Conservation (phyloP, 1,284 basidiomycete genomes). For the Lentinula novae-zelandiae region DNA sequence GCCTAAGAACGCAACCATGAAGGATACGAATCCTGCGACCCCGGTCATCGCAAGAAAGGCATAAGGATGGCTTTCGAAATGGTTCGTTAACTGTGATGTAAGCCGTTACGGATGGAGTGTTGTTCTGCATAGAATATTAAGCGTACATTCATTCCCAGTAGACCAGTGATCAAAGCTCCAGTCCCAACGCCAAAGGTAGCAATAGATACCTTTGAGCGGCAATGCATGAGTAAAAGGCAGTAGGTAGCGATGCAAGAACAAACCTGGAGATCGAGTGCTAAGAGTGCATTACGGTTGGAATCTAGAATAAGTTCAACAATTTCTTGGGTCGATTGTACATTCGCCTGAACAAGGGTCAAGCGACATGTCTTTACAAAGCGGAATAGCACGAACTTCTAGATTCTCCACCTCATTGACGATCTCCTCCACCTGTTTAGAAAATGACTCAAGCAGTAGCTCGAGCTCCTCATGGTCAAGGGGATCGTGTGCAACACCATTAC, state of each 20-base stretch:
- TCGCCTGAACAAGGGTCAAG: conserved; percentile 49
- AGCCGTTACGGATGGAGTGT: conserved; percentile 9
- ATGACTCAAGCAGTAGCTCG: conserved; percentile 90
- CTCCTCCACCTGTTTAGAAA: conserved; percentile 94
- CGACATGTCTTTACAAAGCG: not conserved
- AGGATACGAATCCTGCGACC: conserved; percentile 47
- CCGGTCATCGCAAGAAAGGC: conserved; percentile 67
- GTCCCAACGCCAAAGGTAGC: conserved; percentile 88
- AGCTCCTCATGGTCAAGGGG: conserved; percentile 88
- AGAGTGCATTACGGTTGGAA: conserved; percentile 89
- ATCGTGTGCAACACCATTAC: conserved; percentile 50
- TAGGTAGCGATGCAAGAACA: conserved; percentile 7
- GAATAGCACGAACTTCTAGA: conserved; percentile 59
- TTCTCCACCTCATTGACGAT: conserved; percentile 91
- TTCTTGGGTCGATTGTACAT: conserved; percentile 95
- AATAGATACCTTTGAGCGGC: conserved; percentile 71
- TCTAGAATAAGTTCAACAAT: conserved; percentile 97
- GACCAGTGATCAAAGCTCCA: conserved; percentile 89
- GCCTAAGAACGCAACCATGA: conserved; percentile 56
- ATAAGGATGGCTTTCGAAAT: conserved; percentile 63
- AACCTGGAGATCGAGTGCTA: conserved; percentile 89
- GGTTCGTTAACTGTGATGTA: conserved; percentile 55
- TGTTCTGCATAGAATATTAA: conserved; percentile 11
- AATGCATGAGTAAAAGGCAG: not conserved
- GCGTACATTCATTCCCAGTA: conserved; percentile 96